Conservation (phyloP, 2,329 filamentous ascomycete genomes). For the Verticillium klebahnii region DNA sequence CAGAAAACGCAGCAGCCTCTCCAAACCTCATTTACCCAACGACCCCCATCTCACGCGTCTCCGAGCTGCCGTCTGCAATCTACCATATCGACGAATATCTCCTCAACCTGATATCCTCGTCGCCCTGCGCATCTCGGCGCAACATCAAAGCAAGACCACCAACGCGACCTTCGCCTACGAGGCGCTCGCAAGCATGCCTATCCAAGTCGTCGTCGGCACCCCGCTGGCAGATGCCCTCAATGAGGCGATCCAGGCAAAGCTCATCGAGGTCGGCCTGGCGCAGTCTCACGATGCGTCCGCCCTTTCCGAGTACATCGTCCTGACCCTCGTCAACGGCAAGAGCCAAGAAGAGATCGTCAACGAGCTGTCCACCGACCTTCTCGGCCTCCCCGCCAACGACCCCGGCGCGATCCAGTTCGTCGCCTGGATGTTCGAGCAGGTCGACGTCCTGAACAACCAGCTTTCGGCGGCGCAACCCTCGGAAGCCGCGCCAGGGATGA, state of each 20-base stretch:
- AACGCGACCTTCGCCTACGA: not conserved
- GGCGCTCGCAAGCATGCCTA: constrained; percentile 57
- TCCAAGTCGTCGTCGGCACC: constrained; percentile 72
- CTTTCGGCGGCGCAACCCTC: constrained; percentile 44
- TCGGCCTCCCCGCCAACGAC: constrained; percentile 78
- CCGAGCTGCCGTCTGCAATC: not conserved
- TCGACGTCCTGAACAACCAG: constrained; percentile 62
- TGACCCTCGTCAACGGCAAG: constrained; percentile 96
- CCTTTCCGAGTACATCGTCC: constrained; percentile 90
- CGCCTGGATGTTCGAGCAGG: constrained; percentile 88
- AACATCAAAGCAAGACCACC: not conserved
- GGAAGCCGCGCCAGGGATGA: constrained; percentile 11
- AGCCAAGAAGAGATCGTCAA: constrained; percentile 82
- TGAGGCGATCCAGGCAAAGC: constrained; percentile 73
- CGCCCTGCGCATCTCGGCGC: constrained; percentile 1
- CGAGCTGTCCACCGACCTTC: constrained; percentile 83
- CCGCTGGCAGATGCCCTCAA: constrained; percentile 82
- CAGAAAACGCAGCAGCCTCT: not conserved
- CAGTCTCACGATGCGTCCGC: constrained; percentile 73
- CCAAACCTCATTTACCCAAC: not conserved
- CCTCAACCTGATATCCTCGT: not conserved
- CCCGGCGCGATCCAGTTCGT: constrained; percentile 79
- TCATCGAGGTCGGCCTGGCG: constrained; percentile 90
- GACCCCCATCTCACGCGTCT: not conserved
- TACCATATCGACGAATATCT: not conserved